Conservation (phyloP, 345 rosid species). For the Ceriops zippeliana region DNA sequence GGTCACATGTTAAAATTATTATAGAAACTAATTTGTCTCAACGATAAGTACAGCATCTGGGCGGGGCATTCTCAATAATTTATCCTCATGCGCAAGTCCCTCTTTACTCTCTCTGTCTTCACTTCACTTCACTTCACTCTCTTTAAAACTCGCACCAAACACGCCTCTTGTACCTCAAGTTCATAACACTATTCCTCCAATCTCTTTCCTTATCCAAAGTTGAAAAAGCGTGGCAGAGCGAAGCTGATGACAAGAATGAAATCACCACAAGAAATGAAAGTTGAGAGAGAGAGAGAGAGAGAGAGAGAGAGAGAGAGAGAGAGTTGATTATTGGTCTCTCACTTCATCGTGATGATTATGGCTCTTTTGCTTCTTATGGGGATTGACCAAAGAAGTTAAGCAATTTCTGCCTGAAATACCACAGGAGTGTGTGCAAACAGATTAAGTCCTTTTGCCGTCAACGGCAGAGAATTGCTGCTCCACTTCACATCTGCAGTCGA, state of each 20-base stretch:
- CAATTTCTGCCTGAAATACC: conserved; percentile 16
- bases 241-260: conserved; percentile 12
- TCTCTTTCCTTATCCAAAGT: conserved; percentile 2
- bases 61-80: not conserved
- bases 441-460: conserved; percentile 10
- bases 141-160: conserved; percentile 21
- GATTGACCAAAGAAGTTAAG: conserved; percentile 17
- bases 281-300: conserved; percentile 11
- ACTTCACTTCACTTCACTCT: not conserved
- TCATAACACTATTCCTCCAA: not conserved
- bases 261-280: conserved; percentile 16
- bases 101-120: not conserved
- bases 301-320: not conserved
- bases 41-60: too few relatives aligned
- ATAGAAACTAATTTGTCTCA: too few relatives aligned
- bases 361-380: conserved; percentile 1
- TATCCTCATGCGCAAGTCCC: conserved; percentile 20
- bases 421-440: not conserved
- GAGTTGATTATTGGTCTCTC: not conserved
- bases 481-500: conserved; percentile 13
- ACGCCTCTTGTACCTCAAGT: conserved; percentile 9
- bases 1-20: too few relatives aligned
- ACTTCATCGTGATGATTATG: not conserved
- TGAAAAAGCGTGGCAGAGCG: not conserved
- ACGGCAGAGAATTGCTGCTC: conserved; percentile 6